phyloP scores from a whole-genome alignment of 2,329 filamentous ascomycete species.

The Cladosporium sp. region DNA sequence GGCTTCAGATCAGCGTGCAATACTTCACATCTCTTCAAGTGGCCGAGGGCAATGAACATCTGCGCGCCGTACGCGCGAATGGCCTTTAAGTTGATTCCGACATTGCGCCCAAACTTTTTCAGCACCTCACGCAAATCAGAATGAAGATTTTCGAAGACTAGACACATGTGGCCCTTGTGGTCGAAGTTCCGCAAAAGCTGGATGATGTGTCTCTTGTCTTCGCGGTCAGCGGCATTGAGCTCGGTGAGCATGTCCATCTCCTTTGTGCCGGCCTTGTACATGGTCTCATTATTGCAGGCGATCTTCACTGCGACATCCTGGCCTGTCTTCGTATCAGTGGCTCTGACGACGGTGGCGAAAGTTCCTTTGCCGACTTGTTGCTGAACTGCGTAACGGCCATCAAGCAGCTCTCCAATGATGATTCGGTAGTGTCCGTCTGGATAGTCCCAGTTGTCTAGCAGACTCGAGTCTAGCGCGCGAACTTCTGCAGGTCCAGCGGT shows the following conservation, averaged over 20 bases:
- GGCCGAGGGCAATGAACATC: slow-evolving; percentile 84
- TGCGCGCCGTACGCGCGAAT: slow-evolving; percentile 90
- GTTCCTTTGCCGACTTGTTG: slow-evolving; percentile 88
- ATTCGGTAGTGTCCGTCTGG: slow-evolving; percentile 96
- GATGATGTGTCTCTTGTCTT: slow-evolving; percentile 89
- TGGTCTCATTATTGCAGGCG: slow-evolving; percentile 79
- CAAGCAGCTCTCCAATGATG: slow-evolving; percentile 84
- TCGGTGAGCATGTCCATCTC: slow-evolving; percentile 92
- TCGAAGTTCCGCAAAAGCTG: slow-evolving; percentile 85
- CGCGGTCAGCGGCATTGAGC: slow-evolving; percentile 79
- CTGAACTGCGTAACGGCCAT: slow-evolving; percentile 85
- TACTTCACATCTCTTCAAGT: slow-evolving; percentile 89
- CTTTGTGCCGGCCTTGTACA: slow-evolving; percentile 83
- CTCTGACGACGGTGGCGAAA: slow-evolving; percentile 94
- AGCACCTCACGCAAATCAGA: slow-evolving; percentile 91
- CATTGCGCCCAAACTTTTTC: slow-evolving; percentile 92
- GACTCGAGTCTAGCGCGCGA: slow-evolving; percentile 66
- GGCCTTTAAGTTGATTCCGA: slow-evolving; percentile 85
- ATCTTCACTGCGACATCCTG: slow-evolving; percentile 94
- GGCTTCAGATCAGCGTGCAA: slow-evolving; percentile 96
- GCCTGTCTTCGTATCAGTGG: slow-evolving; percentile 68
- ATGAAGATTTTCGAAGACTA: slow-evolving; percentile 92
- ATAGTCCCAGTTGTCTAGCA: slow-evolving; percentile 91
- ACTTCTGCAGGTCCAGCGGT: slow-evolving; percentile 47
- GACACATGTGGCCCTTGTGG: slow-evolving; percentile 91